phyloP scores from a whole-genome alignment of 495 filamentous ascomycete species.

The Sordaria brevicollis region DNA sequence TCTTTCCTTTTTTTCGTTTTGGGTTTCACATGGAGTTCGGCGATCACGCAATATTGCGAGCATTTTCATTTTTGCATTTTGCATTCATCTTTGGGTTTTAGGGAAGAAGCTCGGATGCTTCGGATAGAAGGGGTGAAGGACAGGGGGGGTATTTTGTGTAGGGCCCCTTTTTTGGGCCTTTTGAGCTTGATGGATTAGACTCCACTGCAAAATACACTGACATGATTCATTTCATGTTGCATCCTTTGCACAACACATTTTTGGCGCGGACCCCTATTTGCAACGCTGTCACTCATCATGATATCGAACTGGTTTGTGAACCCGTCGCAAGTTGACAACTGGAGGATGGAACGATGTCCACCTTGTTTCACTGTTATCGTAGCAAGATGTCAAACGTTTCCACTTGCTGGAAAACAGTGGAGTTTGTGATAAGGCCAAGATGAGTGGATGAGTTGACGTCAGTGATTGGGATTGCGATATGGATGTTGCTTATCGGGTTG shows the following conservation, averaged over 20 bases:
- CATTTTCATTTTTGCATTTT: not conserved
- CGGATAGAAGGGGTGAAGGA: not conserved
- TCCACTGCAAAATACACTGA: not conserved
- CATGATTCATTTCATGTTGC: not conserved
- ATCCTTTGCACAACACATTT: not conserved
- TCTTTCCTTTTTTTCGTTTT: not conserved
- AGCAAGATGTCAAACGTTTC: not conserved
- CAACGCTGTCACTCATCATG: not conserved
- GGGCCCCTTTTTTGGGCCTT: not conserved
- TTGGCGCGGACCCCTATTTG: not conserved
- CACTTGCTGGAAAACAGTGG: not conserved
- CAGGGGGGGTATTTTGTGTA: not conserved
- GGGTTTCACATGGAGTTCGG: not conserved
- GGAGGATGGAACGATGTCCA: not conserved
- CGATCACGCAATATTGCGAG: not conserved
- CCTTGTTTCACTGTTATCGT: not conserved
- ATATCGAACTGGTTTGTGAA: not conserved
- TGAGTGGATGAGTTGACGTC: not conserved
- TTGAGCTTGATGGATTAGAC: not conserved
- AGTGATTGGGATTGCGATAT: not conserved
- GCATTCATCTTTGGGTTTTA: not conserved
- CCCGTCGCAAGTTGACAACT: not conserved
- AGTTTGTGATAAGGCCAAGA: not conserved
- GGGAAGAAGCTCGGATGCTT: not conserved
- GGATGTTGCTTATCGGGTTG: not conserved